Conservation (phyloP, 495 filamentous ascomycete species). For the Bacidia rubella region DNA sequence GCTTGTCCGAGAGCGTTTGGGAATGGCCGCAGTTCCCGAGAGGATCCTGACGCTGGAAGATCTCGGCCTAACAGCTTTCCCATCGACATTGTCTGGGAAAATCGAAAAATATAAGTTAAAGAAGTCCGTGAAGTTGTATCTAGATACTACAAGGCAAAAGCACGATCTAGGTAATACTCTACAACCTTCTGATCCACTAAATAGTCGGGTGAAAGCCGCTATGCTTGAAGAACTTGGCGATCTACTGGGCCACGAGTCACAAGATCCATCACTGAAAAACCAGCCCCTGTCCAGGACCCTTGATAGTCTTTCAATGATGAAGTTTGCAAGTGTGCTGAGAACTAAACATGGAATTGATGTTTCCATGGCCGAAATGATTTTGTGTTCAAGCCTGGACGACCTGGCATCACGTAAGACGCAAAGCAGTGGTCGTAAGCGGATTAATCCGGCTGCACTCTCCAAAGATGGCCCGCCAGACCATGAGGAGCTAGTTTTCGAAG, state of each 20-base stretch:
- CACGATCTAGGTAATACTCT: not conserved
- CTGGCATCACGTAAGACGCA: too few relatives aligned
- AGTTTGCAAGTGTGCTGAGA: too few relatives aligned
- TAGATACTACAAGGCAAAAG: not conserved
- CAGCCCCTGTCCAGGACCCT: too few relatives aligned
- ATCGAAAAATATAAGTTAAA: slow-evolving; percentile 23
- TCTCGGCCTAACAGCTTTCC: slow-evolving; percentile 23
- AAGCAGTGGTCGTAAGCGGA: too few relatives aligned
- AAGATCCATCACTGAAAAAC: too few relatives aligned
- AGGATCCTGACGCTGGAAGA: slow-evolving; percentile 22
- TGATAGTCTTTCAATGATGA: too few relatives aligned
- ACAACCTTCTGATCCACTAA: not conserved
- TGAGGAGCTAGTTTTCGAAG: not conserved
- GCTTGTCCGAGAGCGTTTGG: slow-evolving; percentile 20
- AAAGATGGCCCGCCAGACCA: not conserved
- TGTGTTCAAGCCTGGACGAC: too few relatives aligned
- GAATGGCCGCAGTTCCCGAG: slow-evolving; percentile 23
- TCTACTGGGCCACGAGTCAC: too few relatives aligned
- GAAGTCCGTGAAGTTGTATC: slow-evolving; percentile 11
- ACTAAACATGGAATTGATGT: too few relatives aligned
- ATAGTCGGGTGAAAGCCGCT: too few relatives aligned
- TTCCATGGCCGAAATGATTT: too few relatives aligned
- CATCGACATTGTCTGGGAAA: slow-evolving; percentile 28
- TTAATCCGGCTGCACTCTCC: too few relatives aligned
- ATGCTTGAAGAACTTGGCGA: not conserved